Evolutionary conservation across 306 rosid species (phyloP), one percentile per base, ranked within the genome.

Genomic region (Herpetospermum pedunculosum): DNA sequence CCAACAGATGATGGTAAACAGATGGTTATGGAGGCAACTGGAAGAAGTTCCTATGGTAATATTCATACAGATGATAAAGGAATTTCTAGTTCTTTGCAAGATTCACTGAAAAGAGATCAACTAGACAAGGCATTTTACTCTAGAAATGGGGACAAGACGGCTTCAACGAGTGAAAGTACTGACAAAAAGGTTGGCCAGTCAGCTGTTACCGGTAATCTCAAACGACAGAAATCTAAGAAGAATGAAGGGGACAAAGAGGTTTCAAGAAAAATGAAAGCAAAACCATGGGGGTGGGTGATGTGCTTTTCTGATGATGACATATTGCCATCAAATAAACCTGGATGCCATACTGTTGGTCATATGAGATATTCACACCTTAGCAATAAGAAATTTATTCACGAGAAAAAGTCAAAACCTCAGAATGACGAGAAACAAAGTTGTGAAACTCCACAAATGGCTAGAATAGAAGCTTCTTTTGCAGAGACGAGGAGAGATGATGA

Each of bases 81-180:
- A 75, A 59, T 29, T 49, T 77, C 59, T 49, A 70, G 47, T 52
- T 74, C 81, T 71, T 74, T 81, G 38, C 74, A 63, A 68, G 83
- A 83, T 59, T 57, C 55, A 55, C 68, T 43, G 28, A 77, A 46
- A 74, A 79, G 76, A 64, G 80, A 73, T 55, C 75, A 72, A 65
- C 58, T 14, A 34, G 76, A 49, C 43, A 74, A 43, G 69, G 84
- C 78, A 50, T 78, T 74, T 76, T 80, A 79, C 75, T 80, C 57
- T 65, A 73, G 80, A 28, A 75, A 70, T 62, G 76, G 85, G 49
- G 72, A 74, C 48, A 86, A 83, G 76, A 71, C 74, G 14, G 80
- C 80, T 75, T 81, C 89, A 52, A 80, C 75, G 38, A 78, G 81
- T 59, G 88, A 72, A 77, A 79, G 75, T 77, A 38, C 57, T 60